Evolutionary conservation across 257 asterid genomes (phyloP).

Genomic region (Forsythia viridissima): DNA sequence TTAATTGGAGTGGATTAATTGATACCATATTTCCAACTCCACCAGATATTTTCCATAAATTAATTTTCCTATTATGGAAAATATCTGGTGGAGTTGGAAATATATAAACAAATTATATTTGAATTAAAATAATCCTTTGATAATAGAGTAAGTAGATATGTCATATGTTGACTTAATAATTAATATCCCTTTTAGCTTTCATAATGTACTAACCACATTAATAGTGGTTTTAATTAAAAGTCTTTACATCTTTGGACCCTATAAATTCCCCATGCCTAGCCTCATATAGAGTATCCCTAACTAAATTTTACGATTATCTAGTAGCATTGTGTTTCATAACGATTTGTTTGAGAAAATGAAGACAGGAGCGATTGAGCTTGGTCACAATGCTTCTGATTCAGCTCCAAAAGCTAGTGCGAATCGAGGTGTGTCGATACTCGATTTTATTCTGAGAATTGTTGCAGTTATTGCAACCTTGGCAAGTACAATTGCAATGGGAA

Average conservation of each 20-base stretch:
- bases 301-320: neutral
- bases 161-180: neutral
- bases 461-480: conserved; percentile 33
- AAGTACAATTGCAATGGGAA: conserved; percentile 48
- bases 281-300: neutral
- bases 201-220: neutral
- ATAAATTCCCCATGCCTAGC: neutral
- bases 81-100: neutral
- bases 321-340: too few relatives aligned
- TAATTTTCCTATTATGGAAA: neutral
- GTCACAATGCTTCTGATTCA: neutral
- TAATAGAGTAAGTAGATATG: neutral
- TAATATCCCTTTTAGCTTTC: neutral
- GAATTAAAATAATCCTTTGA: neutral
- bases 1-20: too few relatives aligned
- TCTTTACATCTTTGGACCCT: neutral
- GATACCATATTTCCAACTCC: too few relatives aligned
- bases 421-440: conserved; percentile 35
- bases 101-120: neutral
- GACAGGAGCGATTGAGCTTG: conserved; percentile 25
- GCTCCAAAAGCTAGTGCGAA: neutral
- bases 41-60: neutral
- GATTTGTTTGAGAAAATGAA: conserved; percentile 13
- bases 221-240: neutral
- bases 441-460: conserved; percentile 37